Conservation (phyloP, 2,329 filamentous ascomycete species). For the Monilinia fructigena region DNA sequence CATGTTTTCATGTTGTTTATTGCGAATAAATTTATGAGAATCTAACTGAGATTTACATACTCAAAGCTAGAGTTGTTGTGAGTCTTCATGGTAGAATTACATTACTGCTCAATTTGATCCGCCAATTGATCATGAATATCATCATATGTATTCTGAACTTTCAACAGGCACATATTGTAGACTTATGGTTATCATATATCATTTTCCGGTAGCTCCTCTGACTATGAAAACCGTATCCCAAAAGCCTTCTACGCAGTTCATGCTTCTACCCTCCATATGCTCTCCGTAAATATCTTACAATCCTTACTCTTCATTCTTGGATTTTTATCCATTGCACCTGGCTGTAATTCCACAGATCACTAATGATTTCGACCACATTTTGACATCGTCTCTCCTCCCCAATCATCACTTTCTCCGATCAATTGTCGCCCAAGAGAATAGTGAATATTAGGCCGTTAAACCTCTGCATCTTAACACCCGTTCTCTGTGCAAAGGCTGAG, state of each 20-base stretch:
- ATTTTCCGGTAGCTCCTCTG: too few relatives aligned
- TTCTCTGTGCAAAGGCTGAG: not conserved
- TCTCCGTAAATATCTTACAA: constrained; percentile 9
- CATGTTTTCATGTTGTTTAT: too few relatives aligned
- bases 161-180: not conserved
- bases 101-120: too few relatives aligned
- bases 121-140: too few relatives aligned
- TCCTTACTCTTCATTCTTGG: not conserved
- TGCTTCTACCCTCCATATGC: not conserved
- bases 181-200: not conserved
- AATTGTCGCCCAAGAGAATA: not conserved
- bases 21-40: too few relatives aligned
- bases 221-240: not conserved
- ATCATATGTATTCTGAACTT: too few relatives aligned
- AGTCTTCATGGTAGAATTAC: too few relatives aligned
- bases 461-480: not conserved
- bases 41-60: too few relatives aligned
- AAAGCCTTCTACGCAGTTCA: not conserved
- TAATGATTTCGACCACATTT: not conserved
- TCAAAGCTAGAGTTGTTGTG: too few relatives aligned
- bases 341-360: not conserved
- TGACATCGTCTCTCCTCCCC: not conserved
- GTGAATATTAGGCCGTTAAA: not conserved
- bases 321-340: not conserved
- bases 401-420: not conserved